A percentile compares a stretch with the other conserved stretches of the same genome.
Evolutionary conservation across 495 filamentous ascomycete species (phyloP).

Genomic region (Penicillium simplicissimum): DNA sequence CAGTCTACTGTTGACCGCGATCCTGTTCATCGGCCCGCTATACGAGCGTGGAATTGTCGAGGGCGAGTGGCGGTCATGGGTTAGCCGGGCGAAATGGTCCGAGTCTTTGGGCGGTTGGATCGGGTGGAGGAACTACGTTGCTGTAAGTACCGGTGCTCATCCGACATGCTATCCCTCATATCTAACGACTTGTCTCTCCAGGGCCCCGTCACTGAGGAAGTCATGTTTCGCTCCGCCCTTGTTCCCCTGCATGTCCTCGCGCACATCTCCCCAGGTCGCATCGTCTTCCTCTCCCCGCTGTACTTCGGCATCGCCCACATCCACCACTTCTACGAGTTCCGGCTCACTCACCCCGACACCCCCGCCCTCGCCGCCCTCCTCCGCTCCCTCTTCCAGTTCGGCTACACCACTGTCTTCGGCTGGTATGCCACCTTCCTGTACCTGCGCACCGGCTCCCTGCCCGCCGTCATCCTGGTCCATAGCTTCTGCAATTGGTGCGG

Average conservation of each 20-base stretch:
- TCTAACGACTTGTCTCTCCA: conserved; percentile 32
- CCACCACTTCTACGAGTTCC: conserved; percentile 96
- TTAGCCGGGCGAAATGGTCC: conserved; percentile 41
- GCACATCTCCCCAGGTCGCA: conserved; percentile 52
- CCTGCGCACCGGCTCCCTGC: conserved; percentile 77
- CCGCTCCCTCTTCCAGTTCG: conserved; percentile 78
- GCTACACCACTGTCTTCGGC: conserved; percentile 92
- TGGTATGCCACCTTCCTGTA: conserved; percentile 92
- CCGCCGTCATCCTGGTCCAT: conserved; percentile 72
- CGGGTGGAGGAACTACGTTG: conserved; percentile 65
- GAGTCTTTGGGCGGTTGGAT: conserved; percentile 60
- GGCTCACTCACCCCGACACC: conserved; percentile 72
- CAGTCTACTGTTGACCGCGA: conserved; percentile 64
- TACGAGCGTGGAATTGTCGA: conserved; percentile 74
- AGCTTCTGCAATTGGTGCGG: conserved; percentile 93
- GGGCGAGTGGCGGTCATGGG: conserved; percentile 67
- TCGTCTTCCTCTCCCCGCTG: conserved; percentile 78
- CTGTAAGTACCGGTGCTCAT: conserved; percentile 42
- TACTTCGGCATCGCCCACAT: conserved; percentile 95
- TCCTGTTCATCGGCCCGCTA: conserved; percentile 84
- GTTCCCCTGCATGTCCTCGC: conserved; percentile 81
- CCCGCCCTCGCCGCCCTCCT: conserved; percentile 58
- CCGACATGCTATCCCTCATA: neutral
- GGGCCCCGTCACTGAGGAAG: conserved; percentile 90
- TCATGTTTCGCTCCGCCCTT: conserved; percentile 85